Base-by-base conservation (phyloP, 2,329 filamentous ascomycete species). In the Colletotrichum sp. region DNA sequence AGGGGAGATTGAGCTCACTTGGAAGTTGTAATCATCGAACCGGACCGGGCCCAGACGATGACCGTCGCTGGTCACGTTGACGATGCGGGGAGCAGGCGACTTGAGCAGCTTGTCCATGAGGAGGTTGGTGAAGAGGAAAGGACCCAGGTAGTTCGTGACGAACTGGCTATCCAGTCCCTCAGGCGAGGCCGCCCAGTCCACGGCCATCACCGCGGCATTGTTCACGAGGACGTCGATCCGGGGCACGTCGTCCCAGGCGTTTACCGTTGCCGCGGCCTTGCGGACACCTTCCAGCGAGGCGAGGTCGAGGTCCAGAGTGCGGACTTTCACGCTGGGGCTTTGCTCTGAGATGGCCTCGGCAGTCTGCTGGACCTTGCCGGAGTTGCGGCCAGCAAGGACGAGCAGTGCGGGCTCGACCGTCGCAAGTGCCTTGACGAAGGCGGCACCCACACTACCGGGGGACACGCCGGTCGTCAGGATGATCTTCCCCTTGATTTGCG, bases 91-190 rank as follows among this genome's bases (percentile, higher is more conserved):
- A 39, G 77, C 80, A 70, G 64, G 74, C 39, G 84, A 80, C 6
- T 80, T 81, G 22, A 87, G 79, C 5, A 89, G 75, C 78, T 87
- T 87, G 0, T 81, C 81, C 81, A 88, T 85, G 61, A 89, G 79
- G 25, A 87, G 79, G 76, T 87, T 87, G 16, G 86, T 85, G 44
- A 90, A 82, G 3, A 89, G 81, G 65, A 86, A 90, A 78, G 88
- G 88, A 0, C 84, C 85, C 8, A 90, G 67, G 68, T 90, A 85
- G 67, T 88, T 88, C 4, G 84, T 84, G 0, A 83, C 86, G 65
- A 90, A 86, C 72, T 88, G 86, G 69, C 81, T 80, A 80, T 89
- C 87, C 64, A 85, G 81, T 1, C 87, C 87, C 5, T 88, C 86
- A 5, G 80, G 77, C 11, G 82, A 84, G n/a, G 83, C 76, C 4